Percentiles rank a stretch among this genome's conserved stretches.
phyloP scores from a whole-genome alignment of 331 rosid genomes.

The Quercus tomentella region DNA sequence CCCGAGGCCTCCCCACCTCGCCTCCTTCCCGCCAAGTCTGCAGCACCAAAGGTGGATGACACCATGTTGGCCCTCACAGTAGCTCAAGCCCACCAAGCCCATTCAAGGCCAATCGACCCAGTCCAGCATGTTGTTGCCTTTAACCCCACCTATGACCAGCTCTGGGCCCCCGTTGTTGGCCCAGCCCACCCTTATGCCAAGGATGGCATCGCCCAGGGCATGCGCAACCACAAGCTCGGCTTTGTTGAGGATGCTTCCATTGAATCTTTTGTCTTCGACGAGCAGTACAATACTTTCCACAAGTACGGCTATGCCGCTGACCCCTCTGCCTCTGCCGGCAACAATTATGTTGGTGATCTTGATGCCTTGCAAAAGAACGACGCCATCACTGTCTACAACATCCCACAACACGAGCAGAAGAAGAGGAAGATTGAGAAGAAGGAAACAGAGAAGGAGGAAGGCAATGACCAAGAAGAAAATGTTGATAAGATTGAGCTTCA shows the following conservation, averaged over 20 bases:
- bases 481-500: conserved; percentile 39
- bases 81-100: conserved; percentile 31
- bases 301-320: conserved; percentile 95
- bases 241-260: conserved; percentile 92
- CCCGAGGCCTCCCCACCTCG: conserved; percentile 79
- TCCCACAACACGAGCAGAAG: conserved; percentile 82
- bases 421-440: conserved; percentile 58
- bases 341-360: conserved; percentile 70
- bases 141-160: conserved; percentile 92
- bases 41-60: conserved; percentile 91
- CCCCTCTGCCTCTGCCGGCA: conserved; percentile 78
- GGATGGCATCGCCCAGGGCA: conserved; percentile 92
- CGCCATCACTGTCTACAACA: conserved; percentile 72
- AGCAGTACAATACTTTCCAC: conserved; percentile 91
- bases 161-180: conserved; percentile 89
- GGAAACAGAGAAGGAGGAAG: conserved; percentile 25
- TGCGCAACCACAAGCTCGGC: conserved; percentile 98
- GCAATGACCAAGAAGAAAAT: conserved; percentile 11
- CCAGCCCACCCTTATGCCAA: conserved; percentile 95
- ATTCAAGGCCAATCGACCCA: conserved; percentile 76
- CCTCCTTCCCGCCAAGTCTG: conserved; percentile 59
- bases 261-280: conserved; percentile 89
- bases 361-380: conserved; percentile 59
- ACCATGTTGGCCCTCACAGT: conserved; percentile 84
- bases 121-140: conserved; percentile 64